Evolutionary conservation across 768 basidiomycete species (phyloP), one percentile per base, ranked within the genome.

Genomic region (Boletus vinaceobasis): DNA sequence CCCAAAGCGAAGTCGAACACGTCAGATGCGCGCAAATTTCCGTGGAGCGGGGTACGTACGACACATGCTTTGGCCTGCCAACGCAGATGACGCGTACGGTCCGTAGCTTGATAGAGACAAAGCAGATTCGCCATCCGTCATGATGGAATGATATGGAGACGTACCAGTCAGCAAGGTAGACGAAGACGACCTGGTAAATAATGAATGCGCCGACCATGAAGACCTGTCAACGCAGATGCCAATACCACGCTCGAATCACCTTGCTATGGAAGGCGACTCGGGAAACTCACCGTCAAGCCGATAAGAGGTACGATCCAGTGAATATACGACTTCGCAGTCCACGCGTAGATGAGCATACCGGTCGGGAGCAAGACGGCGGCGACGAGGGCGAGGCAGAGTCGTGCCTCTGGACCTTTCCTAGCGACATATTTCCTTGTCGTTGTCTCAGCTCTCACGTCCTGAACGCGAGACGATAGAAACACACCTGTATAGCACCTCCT

Each of bases 281-380:
- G n/a, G 6, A 36, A 9, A 57, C 62, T 49, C 48, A 50, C 67
- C 27, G 68, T 71, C 39, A 69, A 50, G 10, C 68, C 68, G n/a
- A 58, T 50, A 10, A 69, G 46, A 21, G 68, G 70, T 13, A 51
- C 81, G 37, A 86, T 80, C 88, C 88, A 90, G 51, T 76, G 79
- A 3, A 88, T 74, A 14, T 58, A 61, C 0, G 77, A 52, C 56
- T 74, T 80, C 13, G 83, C 79, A 4, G 84, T 82, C 83, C 86
- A 89, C 0, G 84, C 87, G 59, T 84, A 91, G 29, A 89, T 81
- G 69, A 88, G 80, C 79, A 87, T 84, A n/a, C 79, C 80, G 0
- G 68, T 57, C 0, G 86, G 85, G 43, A 85, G 73, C 13, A 83
- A 60, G 39, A 86, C 40, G 0, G 76, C 79, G 0, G 82, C 83